Conservation (phyloP, 441 rosid species). For the Syzygium syzygioides region DNA sequence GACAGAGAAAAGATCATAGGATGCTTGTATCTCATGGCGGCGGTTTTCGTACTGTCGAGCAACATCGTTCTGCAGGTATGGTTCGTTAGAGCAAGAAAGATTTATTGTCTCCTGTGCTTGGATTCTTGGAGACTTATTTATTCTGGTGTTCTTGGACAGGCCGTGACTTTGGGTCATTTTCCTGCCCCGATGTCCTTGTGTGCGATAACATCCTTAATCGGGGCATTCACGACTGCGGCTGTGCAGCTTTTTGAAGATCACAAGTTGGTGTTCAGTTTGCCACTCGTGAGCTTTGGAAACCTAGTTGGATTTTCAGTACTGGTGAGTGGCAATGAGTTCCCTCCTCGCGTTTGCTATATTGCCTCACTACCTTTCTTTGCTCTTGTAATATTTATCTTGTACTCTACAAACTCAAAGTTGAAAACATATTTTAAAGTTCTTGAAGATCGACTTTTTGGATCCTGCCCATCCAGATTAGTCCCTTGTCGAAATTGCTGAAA, state of each 20-base stretch:
- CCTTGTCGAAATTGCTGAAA: background rate
- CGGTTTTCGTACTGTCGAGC: conserved; percentile 6
- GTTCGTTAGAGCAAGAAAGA: background rate
- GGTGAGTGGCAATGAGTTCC: conserved; percentile 25
- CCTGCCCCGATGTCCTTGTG: conserved; percentile 85
- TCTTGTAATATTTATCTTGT: background rate
- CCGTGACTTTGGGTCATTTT: conserved; percentile 58
- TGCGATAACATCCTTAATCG: conserved; percentile 70
- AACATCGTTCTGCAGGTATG: conserved; percentile 17
- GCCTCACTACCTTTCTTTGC: background rate
- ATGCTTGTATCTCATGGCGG: conserved; percentile 12
- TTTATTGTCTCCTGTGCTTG: background rate
- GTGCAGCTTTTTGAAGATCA: conserved; percentile 39
- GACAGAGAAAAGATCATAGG: conserved; percentile 18
- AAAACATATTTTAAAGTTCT: background rate
- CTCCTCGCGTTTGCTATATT: background rate
- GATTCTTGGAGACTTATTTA: background rate
- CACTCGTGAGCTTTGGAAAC: conserved; percentile 25
- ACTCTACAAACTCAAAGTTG: background rate
- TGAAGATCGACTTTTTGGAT: background rate
- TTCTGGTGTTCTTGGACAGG: conserved; percentile 24
- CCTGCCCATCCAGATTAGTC: background rate
- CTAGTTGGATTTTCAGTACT: conserved; percentile 44
- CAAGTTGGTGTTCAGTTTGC: conserved; percentile 23
- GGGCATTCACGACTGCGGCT: conserved; percentile 45